Evolutionary conservation across 352 stramenopile genomes (phyloP).

Genomic region (Globisporangium lucens): DNA sequence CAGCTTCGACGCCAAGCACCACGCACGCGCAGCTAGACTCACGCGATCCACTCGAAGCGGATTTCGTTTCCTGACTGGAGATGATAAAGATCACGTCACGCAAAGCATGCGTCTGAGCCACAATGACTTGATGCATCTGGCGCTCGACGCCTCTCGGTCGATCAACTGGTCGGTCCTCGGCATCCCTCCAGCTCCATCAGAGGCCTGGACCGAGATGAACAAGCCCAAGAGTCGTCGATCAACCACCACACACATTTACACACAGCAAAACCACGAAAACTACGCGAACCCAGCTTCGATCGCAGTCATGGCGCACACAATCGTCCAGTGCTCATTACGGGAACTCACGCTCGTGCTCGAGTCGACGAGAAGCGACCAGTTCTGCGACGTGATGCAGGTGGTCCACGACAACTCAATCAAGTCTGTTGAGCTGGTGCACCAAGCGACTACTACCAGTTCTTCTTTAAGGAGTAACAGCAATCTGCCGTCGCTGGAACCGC

Average conservation of each 20-base stretch:
- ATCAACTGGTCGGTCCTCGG: too few species aligned
- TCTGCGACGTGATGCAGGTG: background rate
- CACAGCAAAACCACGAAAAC: background rate
- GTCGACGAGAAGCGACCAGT: background rate
- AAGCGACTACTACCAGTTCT: background rate
- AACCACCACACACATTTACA: background rate
- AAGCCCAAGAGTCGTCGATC: background rate
- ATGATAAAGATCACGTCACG: too few species aligned
- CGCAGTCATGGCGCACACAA: slow-evolving; percentile 9
- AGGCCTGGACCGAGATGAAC: too few species aligned
- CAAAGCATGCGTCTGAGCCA: too few species aligned
- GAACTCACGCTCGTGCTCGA: slow-evolving; percentile 10
- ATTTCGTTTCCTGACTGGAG: too few species aligned
- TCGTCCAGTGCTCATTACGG: slow-evolving; percentile 2
- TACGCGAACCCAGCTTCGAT: background rate
- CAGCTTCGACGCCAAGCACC: too few species aligned
- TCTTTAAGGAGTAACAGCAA: too few species aligned
- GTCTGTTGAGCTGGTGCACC: background rate
- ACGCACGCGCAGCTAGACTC: too few species aligned
- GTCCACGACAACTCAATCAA: slow-evolving; percentile 3
- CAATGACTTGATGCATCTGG: too few species aligned
- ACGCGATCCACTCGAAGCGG: too few species aligned
- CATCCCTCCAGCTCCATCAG: too few species aligned
- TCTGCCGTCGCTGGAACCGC: background rate
- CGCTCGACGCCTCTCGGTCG: too few species aligned